Evolutionary conservation across 176 grass and related monocot genomes (phyloP).

Genomic region (Cenchrus purpureus): DNA sequence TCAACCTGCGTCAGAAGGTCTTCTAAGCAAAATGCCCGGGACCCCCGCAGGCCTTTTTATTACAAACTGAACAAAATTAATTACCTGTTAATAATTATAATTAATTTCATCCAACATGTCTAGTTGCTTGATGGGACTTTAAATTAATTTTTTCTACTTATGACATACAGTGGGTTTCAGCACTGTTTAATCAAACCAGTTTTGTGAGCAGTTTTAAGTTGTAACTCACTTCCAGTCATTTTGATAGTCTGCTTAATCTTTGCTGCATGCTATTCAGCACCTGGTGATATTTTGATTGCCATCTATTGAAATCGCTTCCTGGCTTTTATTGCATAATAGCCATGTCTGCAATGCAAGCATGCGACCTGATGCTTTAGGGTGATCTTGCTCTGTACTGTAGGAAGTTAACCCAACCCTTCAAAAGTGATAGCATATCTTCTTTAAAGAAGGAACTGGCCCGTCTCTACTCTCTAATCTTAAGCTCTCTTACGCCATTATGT

Average conservation of each 20-base stretch:
- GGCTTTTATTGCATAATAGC: neutral
- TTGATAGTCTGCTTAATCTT: neutral
- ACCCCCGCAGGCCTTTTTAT: no score
- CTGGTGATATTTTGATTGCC: constrained; percentile 9
- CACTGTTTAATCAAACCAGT: constrained; percentile 1
- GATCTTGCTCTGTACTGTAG: neutral
- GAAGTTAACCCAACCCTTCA: neutral
- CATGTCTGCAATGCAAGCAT: neutral
- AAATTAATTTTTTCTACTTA: neutral
- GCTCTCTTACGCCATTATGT: neutral
- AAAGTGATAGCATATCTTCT: neutral
- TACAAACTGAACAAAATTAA: neutral
- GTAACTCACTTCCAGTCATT: neutral
- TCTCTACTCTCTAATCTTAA: neutral
- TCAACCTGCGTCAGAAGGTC: no score
- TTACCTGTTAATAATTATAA: neutral
- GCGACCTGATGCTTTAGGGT: neutral
- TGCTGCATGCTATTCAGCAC: neutral
- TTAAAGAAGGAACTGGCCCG: neutral
- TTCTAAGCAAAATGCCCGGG: no score
- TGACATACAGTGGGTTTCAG: neutral
- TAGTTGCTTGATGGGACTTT: neutral
- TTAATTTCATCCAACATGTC: constrained; percentile 1
- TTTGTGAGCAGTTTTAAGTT: neutral
- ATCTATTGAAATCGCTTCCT: neutral